Percentiles rank a stretch among this genome's conserved stretches.
phyloP scores from a whole-genome alignment of 192 early-diverging fungal genomes.

The Powellomyces hirtus region DNA sequence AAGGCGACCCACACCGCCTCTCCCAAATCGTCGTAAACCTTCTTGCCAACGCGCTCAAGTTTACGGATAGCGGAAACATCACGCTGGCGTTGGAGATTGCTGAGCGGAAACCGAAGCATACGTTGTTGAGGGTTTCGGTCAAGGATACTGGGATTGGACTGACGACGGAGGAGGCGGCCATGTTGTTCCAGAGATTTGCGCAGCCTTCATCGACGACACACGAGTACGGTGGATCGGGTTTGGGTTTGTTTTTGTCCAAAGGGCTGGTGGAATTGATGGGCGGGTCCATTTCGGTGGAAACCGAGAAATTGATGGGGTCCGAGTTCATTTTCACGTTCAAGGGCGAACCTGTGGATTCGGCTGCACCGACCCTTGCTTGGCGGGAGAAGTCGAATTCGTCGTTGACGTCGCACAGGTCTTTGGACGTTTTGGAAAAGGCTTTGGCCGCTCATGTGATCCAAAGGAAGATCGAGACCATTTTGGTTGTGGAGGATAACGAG shows the following conservation, averaged over 20 bases:
- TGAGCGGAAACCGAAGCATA: too few species aligned
- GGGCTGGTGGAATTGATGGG: slow-evolving; percentile 30
- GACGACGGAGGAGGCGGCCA: slow-evolving; percentile 14
- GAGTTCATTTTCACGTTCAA: slow-evolving; percentile 19
- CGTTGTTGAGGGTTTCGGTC: too few species aligned
- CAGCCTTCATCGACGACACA: slow-evolving; percentile 24
- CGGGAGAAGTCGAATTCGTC: too few species aligned
- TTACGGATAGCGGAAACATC: slow-evolving; percentile 16
- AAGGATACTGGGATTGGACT: slow-evolving; percentile 38
- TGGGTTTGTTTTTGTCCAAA: slow-evolving; percentile 48
- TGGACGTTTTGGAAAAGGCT: too few species aligned
- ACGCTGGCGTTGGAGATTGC: too few species aligned
- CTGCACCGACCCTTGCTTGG: too few species aligned
- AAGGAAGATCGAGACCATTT: too few species aligned
- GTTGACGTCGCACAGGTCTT: too few species aligned
- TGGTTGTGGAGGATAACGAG: too few species aligned
- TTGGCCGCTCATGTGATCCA: too few species aligned
- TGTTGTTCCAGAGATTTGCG: too few species aligned
- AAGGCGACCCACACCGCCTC: neutral
- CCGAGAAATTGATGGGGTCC: slow-evolving; percentile 26
- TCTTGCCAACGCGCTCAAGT: slow-evolving; percentile 24
- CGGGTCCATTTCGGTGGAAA: slow-evolving; percentile 35
- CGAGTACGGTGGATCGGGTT: slow-evolving; percentile 39
- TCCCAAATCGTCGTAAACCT: slow-evolving; percentile 29
- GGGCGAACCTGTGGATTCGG: too few species aligned